phyloP scores from a whole-genome alignment of 192 early-diverging fungal genomes.

The Diversispora epigaea region DNA sequence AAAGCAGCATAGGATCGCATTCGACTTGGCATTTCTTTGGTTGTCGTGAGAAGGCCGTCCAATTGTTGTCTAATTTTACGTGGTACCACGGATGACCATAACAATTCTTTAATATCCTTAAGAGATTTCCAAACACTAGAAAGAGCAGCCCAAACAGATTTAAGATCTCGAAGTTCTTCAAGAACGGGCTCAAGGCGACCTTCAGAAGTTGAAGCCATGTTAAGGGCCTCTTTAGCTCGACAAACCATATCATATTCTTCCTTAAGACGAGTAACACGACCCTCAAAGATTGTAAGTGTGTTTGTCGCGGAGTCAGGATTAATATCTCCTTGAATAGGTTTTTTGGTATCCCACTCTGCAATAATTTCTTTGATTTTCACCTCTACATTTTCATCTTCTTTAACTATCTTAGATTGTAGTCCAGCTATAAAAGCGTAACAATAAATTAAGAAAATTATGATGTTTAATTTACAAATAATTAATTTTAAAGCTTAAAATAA shows the following conservation, averaged over 20 bases:
- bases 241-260: conserved; percentile 86
- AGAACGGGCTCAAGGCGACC: conserved; percentile 77
- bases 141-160: conserved; percentile 88
- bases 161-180: conserved; percentile 91
- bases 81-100: conserved; percentile 84
- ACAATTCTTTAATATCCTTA: conserved; percentile 80
- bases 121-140: conserved; percentile 80
- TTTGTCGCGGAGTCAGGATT: conserved; percentile 82
- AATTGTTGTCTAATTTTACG: conserved; percentile 88
- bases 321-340: conserved; percentile 93
- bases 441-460: not conserved
- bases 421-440: conserved; percentile 53
- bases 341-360: conserved; percentile 91
- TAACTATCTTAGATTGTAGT: conserved; percentile 91
- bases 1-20: conserved; percentile 98
- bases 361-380: conserved; percentile 78
- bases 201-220: conserved; percentile 72
- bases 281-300: conserved; percentile 81
- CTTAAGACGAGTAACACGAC: conserved; percentile 72
- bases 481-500: not conserved
- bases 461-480: too few species aligned
- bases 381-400: conserved; percentile 87
- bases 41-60: conserved; percentile 74
- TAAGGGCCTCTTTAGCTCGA: conserved; percentile 91
- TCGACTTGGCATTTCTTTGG: conserved; percentile 92